Percentiles rank a stretch among this genome's conserved stretches.
These are phyloP conservation scores for Ceratocystis smalleyi DNA, from an alignment of 2,329 filamentous ascomycete species.

Conservation along the genomic window DNA sequence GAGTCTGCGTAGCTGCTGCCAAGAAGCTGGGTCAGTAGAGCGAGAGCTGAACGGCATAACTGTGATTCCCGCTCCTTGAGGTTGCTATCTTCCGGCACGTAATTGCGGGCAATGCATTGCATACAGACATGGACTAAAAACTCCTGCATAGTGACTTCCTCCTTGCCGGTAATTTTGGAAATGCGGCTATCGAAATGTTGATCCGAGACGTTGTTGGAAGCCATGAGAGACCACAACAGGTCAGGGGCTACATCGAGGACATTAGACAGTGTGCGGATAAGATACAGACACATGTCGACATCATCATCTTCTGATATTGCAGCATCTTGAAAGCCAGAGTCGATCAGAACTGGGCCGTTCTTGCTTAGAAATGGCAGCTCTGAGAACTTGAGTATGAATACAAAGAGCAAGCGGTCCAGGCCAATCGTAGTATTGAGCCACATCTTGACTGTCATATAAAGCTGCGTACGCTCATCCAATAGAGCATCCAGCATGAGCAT, in stretches of 20 bases:
- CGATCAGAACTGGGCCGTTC: constrained; percentile 12
- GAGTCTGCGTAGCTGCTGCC: constrained; percentile 44
- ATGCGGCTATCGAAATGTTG: constrained; percentile 29
- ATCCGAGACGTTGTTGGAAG: constrained; percentile 41
- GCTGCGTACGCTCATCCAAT: constrained; percentile 53
- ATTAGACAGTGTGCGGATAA: constrained; percentile 58
- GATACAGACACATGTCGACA: constrained; percentile 61
- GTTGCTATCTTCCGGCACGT: constrained; percentile 23
- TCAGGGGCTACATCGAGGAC: constrained; percentile 54
- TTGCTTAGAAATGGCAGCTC: constrained; percentile 36
- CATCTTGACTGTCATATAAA: constrained; percentile 59
- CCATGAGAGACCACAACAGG: constrained; percentile 53
- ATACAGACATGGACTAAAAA: constrained; percentile 54
- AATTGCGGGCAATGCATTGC: constrained; percentile 38
- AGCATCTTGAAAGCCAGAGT: constrained; percentile 8
- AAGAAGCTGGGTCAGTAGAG: constrained; percentile 54
- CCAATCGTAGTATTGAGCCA: constrained; percentile 60
- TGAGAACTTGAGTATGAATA: constrained; percentile 44
- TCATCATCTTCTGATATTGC: constrained; percentile 44
- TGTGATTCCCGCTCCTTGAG: constrained; percentile 41
- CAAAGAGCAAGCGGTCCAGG: constrained; percentile 47
- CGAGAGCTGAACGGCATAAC: constrained; percentile 55
- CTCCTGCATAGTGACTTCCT: constrained; percentile 47
- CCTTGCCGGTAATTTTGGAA: constrained; percentile 32
- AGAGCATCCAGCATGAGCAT: constrained; percentile 70